Conservation (phyloP, 441 rosid genomes). For the Erysimum cheiri region DNA sequence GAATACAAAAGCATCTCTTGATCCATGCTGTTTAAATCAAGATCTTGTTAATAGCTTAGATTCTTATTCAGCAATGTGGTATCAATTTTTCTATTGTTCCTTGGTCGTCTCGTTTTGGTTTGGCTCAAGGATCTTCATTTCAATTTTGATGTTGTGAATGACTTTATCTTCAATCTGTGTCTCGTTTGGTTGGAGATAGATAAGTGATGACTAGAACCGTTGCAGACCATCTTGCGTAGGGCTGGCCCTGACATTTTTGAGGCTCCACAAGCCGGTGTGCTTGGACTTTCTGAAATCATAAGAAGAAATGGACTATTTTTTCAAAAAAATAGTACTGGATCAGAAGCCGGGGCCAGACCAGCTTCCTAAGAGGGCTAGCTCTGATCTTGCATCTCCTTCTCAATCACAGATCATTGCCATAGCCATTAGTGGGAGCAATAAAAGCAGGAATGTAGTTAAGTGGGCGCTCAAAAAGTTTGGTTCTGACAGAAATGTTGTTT, state of each 20-base stretch:
- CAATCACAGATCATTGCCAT: constrained; percentile 52
- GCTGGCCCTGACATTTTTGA: neutral
- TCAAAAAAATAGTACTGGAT: constrained; percentile 19
- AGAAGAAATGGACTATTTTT: constrained; percentile 30
- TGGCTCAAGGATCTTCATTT: constrained; percentile 18
- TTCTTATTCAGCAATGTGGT: neutral
- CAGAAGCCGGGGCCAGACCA: neutral
- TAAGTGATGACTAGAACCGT: neutral
- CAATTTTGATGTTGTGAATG: neutral
- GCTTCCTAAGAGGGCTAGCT: constrained; percentile 2
- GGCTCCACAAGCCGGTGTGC: neutral
- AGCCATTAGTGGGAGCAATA: constrained; percentile 68
- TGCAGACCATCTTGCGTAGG: neutral
- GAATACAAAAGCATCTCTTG: constrained; percentile 1
- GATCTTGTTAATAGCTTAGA: constrained; percentile 21
- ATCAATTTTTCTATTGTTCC: neutral
- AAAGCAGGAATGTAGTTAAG: constrained; percentile 63
- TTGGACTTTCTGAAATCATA: neutral
- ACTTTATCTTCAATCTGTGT: neutral
- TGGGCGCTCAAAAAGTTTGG: constrained; percentile 86
- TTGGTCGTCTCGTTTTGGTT: neutral
- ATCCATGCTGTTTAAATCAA: constrained; percentile 18
- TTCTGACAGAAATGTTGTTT: constrained; percentile 52
- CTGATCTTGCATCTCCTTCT: constrained; percentile 46
- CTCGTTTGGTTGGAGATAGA: neutral